Percentiles rank a stretch among this genome's conserved stretches.
Evolutionary conservation across 371 early-diverging fungal species (phyloP).

Genomic region (Massospora cicadina): DNA sequence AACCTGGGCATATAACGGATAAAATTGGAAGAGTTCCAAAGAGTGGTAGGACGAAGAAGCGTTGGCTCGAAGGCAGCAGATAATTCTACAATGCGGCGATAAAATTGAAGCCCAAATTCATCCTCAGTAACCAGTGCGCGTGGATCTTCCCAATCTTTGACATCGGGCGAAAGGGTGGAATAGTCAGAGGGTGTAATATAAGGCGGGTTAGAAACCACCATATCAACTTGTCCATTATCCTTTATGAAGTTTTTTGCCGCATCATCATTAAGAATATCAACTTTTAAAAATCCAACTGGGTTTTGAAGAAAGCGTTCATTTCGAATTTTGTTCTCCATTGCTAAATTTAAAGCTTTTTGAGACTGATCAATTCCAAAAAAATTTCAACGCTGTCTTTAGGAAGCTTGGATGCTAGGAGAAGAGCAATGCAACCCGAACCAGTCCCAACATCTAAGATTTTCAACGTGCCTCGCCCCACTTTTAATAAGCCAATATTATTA

Average conservation of each 20-base stretch:
- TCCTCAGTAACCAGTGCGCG: slow-evolving; percentile 58
- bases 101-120: slow-evolving; percentile 9
- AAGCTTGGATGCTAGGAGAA: slow-evolving; percentile 50
- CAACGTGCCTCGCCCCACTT: slow-evolving; percentile 14
- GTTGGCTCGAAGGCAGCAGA: background rate
- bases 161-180: slow-evolving; percentile 36
- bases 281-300: slow-evolving; percentile 19
- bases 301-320: slow-evolving; percentile 13
- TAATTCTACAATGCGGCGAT: background rate
- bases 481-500: slow-evolving; percentile 10
- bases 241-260: background rate
- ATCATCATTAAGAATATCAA: slow-evolving; percentile 23
- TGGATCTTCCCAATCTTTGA: slow-evolving; percentile 74
- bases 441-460: slow-evolving; percentile 72
- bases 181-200: slow-evolving; percentile 66
- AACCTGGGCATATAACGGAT: background rate
- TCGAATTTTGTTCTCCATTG: slow-evolving; percentile 22
- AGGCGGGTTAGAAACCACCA: slow-evolving; percentile 81
- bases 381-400: slow-evolving; percentile 13
- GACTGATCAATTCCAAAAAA: slow-evolving; percentile 23
- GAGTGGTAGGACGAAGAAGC: background rate
- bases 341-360: slow-evolving; percentile 24
- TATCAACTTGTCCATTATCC: slow-evolving; percentile 22
- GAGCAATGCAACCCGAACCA: slow-evolving; percentile 73
- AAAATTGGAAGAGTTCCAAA: background rate